Evolutionary conservation across 768 basidiomycete species (phyloP), one percentile per base, ranked within the genome.

Genomic region (Kwoniella dendrophila): DNA sequence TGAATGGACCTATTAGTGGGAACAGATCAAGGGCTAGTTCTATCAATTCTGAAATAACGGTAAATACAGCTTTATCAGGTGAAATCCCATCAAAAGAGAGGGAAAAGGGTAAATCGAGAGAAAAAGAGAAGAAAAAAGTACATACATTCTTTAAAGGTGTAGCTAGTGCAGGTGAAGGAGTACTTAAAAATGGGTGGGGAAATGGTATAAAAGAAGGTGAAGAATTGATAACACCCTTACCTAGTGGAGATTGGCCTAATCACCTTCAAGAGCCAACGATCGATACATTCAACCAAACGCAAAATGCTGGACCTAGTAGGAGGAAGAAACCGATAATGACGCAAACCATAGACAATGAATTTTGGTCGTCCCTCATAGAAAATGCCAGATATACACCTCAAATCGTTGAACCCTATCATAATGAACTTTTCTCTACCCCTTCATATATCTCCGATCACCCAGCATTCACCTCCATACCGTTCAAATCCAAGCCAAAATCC

Each of bases 171-270:
- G 29, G n/a, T 27, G 38, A 53, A 14, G 63, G 64, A 0, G 45
- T 44, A 24, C 18, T 69, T 53, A 67, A 59, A 38, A 47, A 66
- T 54, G 74, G 74, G 2, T 75, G 74, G 74, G 74, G 74, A n/a
- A 29, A 51, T 22, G 66, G 55, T 29, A 43, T 65, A 12, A 68
- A 64, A 50, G 60, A 65, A 33, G 73, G 71, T 0, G 69, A 69
- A n/a, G 74, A 71, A 51, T 65, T 61, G 68, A n/a, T 38, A 4
- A 65, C 66, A 0, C 71, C 72, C 1, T 63, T 48, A 26, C 74
- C 74, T 14, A 54, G 66, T 10, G 59, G 68, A 4, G 27, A 38
- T 2, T 70, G 62, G 63, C 60, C 62, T 1, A 59, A 44, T 29
- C 60, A 62, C 18, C 27, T 30, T n/a, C 24, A 3, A 33, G 53